Evolutionary conservation across 495 filamentous ascomycete species (phyloP).

Genomic region (Halenospora varia): DNA sequence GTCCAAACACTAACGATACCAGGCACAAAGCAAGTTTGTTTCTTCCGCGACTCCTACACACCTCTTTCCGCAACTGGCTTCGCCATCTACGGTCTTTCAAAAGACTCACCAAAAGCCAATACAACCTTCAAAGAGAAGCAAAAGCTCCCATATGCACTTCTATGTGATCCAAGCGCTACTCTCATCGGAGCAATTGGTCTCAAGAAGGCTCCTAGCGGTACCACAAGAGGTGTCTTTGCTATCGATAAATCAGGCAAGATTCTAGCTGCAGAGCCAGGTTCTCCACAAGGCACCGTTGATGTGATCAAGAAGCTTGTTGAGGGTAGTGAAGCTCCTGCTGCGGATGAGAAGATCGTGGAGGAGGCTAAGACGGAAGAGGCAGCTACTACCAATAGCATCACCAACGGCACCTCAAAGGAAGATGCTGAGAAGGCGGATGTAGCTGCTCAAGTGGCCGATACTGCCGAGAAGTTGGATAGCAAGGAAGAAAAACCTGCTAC

Average conservation of each 20-base stretch:
- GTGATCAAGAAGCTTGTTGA: conserved; percentile 30
- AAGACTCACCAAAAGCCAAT: conserved; percentile 84
- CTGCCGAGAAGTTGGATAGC: conserved; percentile 25
- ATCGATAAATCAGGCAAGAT: conserved; percentile 73
- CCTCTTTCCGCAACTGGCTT: conserved; percentile 75
- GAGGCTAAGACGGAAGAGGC: background rate
- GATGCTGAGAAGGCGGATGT: conserved; percentile 18
- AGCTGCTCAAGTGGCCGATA: conserved; percentile 23
- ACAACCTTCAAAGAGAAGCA: conserved; percentile 87
- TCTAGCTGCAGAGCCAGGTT: conserved; percentile 54
- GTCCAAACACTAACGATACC: conserved; percentile 10
- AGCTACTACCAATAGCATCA: background rate
- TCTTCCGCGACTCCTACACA: conserved; percentile 82
- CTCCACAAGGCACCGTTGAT: conserved; percentile 55
- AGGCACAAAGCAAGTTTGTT: conserved; percentile 91
- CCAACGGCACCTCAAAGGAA: conserved; percentile 22
- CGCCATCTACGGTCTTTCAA: conserved; percentile 81
- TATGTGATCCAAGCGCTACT: conserved; percentile 72
- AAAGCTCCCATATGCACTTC: conserved; percentile 78
- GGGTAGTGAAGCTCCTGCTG: conserved; percentile 32
- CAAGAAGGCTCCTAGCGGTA: conserved; percentile 74
- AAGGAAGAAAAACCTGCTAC: conserved; percentile 13
- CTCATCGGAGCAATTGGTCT: conserved; percentile 74
- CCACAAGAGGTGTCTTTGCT: conserved; percentile 79
- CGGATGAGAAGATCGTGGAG: background rate